Conservation (phyloP, 73 alveolate genomes). For the Stentor coeruleus region DNA sequence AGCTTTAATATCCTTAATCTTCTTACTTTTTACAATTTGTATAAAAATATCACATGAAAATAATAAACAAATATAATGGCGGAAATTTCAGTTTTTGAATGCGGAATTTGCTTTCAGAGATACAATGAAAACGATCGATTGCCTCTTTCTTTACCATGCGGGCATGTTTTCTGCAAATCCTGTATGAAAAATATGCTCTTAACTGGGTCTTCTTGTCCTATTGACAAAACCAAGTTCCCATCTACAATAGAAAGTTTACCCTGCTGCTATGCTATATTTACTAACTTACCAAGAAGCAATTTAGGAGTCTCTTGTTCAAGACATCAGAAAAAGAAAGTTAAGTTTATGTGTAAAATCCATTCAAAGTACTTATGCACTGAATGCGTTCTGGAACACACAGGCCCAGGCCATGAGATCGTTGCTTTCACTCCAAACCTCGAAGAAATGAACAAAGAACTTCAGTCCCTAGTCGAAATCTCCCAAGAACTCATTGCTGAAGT, state of each 20-base stretch:
- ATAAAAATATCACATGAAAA: too few relatives aligned
- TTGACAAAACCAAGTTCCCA: constrained; percentile 40
- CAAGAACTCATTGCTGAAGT: neutral
- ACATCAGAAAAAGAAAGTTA: constrained; percentile 41
- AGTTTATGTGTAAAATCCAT: constrained; percentile 43
- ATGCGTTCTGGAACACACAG: constrained; percentile 54
- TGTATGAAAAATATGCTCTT: constrained; percentile 34
- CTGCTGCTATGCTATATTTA: constrained; percentile 44
- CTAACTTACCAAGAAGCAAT: constrained; percentile 37
- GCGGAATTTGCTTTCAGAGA: constrained; percentile 49
- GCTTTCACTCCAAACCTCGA: constrained; percentile 15
- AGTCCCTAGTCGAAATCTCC: neutral
- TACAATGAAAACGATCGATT: constrained; percentile 36
- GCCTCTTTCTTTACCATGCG: constrained; percentile 54
- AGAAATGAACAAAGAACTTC: constrained; percentile 5
- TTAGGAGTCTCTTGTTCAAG: constrained; percentile 31
- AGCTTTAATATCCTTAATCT: too few relatives aligned
- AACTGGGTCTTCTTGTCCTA: constrained; percentile 38
- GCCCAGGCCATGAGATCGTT: constrained; percentile 42
- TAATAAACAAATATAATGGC: too few relatives aligned
- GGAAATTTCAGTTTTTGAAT: constrained; percentile 44
- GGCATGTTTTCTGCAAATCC: constrained; percentile 48
- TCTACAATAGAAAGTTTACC: constrained; percentile 33
- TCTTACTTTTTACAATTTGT: too few relatives aligned
- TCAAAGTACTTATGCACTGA: constrained; percentile 42